Conservation (phyloP, 2,329 filamentous ascomycete genomes). For the Cryphonectria nitschkei region DNA sequence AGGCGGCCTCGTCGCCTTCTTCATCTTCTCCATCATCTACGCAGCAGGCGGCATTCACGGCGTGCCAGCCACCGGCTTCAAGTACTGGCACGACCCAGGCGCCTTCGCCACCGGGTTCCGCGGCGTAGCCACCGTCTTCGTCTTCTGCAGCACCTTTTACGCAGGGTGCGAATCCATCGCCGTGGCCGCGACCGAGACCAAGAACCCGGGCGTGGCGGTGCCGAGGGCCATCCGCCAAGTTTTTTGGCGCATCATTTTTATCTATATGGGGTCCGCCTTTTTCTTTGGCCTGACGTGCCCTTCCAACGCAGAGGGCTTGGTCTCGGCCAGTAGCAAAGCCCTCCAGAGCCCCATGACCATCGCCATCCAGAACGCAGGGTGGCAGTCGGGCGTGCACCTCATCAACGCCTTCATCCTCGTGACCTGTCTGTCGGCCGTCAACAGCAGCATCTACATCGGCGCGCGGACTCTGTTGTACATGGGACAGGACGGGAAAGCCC, state of each 20-base stretch:
- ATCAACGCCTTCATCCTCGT: constrained; percentile 79
- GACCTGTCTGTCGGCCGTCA: constrained; percentile 72
- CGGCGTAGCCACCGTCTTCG: constrained; percentile 67
- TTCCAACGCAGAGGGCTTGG: constrained; percentile 65
- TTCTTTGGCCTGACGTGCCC: constrained; percentile 78
- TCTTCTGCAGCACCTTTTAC: constrained; percentile 72
- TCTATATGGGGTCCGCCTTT: constrained; percentile 72
- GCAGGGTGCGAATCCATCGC: constrained; percentile 68
- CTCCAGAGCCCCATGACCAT: constrained; percentile 75
- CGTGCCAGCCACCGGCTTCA: constrained; percentile 65
- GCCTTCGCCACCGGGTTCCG: constrained; percentile 71
- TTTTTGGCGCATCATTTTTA: constrained; percentile 64
- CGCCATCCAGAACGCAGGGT: constrained; percentile 74
- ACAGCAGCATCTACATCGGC: constrained; percentile 77
- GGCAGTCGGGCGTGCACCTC: constrained; percentile 72
- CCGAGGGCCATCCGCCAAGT: constrained; percentile 63
- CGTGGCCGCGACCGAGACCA: constrained; percentile 65
- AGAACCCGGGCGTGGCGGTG: constrained; percentile 59
- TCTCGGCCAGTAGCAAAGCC: constrained; percentile 64
- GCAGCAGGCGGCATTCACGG: constrained; percentile 69
- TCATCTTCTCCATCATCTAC: constrained; percentile 74
- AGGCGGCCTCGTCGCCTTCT: constrained; percentile 69
- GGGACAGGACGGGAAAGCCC: constrained; percentile 74
- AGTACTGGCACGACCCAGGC: constrained; percentile 73
- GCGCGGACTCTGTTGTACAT: constrained; percentile 77